Percentiles rank a stretch among this genome's conserved stretches.
Evolutionary conservation across 2,329 filamentous ascomycete genomes (phyloP).

Genomic region (Cladobotryum mycophilum): DNA sequence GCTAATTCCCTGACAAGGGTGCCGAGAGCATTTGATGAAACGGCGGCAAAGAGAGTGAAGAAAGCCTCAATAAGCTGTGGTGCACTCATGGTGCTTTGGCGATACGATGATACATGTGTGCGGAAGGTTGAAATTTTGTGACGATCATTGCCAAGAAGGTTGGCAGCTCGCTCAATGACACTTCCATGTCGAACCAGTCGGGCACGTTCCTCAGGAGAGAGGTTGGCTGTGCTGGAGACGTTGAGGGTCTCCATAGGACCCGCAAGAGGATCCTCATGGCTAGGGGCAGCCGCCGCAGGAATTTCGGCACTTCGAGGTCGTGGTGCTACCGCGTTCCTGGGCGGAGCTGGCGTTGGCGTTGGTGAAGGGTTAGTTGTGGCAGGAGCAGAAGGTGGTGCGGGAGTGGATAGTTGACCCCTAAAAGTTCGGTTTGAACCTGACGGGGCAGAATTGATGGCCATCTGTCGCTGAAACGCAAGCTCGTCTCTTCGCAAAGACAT

Average conservation of each 20-base stretch:
- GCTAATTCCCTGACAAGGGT: constrained; percentile 87
- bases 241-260: constrained; percentile 45
- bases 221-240: constrained; percentile 42
- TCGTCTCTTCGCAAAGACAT: constrained; percentile 81
- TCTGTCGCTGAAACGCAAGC: constrained; percentile 82
- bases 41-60: constrained; percentile 76
- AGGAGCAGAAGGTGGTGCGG: constrained; percentile 17
- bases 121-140: constrained; percentile 74
- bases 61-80: constrained; percentile 78
- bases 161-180: constrained; percentile 78
- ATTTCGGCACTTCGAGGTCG: constrained; percentile 14
- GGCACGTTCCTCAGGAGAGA: constrained; percentile 73
- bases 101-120: constrained; percentile 70
- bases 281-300: constrained; percentile 13
- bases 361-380: constrained; percentile 18
- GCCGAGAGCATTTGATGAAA: constrained; percentile 71
- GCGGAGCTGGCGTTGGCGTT: constrained; percentile 14
- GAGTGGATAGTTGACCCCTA: constrained; percentile 67
- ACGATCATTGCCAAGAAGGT: constrained; percentile 70
- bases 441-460: constrained; percentile 85
- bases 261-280: constrained; percentile 19
- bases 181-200: constrained; percentile 72
- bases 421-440: constrained; percentile 75
- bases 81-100: constrained; percentile 61
- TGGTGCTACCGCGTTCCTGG: constrained; percentile 2